Evolutionary conservation across 2,329 filamentous ascomycete species (phyloP).

Genomic region (Neurospora sp.): DNA sequence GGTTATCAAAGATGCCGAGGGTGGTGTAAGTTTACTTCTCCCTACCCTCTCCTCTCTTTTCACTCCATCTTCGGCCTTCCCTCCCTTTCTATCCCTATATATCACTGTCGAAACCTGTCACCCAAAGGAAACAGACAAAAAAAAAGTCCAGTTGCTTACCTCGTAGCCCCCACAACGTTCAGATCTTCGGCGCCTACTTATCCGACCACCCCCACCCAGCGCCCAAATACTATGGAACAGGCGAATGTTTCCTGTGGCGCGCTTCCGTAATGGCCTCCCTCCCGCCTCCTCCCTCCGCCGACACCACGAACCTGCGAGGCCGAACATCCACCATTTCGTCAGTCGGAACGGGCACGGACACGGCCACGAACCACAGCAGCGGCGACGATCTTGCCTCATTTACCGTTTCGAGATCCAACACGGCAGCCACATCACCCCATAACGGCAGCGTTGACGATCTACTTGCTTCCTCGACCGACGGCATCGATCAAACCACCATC

Average conservation of each 20-base stretch:
- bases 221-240: slow-evolving; percentile 85
- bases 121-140: not conserved
- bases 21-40: slow-evolving; percentile 47
- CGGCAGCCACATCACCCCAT: not conserved
- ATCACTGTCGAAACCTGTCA: not conserved
- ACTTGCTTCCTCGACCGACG: slow-evolving; percentile 9
- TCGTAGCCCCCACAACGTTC: not conserved
- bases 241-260: slow-evolving; percentile 90
- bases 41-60: not conserved
- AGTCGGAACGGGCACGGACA: slow-evolving; percentile 4
- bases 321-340: slow-evolving; percentile 33
- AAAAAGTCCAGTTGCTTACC: not conserved
- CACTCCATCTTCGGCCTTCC: not conserved
- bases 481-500: slow-evolving; percentile 59
- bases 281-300: slow-evolving; percentile 57
- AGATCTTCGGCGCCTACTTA: slow-evolving; percentile 88
- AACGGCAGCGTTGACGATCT: slow-evolving; percentile 5
- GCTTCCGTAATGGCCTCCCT: slow-evolving; percentile 57
- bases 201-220: slow-evolving; percentile 77
- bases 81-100: not conserved
- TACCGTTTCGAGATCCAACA: not conserved
- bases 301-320: slow-evolving; percentile 34
- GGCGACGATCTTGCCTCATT: slow-evolving; percentile 5
- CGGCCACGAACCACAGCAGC: not conserved
- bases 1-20: slow-evolving; percentile 68